Conservation (phyloP, 2,329 filamentous ascomycete species). For the Graphilbum fragrans region DNA sequence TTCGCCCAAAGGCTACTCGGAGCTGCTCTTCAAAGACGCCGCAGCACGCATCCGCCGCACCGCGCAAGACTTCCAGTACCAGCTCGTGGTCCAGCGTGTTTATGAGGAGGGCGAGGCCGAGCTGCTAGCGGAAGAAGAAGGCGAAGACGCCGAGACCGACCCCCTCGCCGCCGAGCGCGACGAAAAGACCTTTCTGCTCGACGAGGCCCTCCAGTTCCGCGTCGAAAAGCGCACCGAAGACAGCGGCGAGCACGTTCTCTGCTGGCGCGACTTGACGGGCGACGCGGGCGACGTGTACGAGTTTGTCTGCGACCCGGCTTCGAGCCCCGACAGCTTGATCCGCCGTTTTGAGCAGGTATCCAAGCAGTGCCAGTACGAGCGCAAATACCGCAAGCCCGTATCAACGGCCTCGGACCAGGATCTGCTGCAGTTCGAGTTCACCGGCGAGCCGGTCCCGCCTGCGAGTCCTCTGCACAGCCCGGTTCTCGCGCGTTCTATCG, state of each 20-base stretch:
- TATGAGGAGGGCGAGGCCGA: conserved; percentile 98
- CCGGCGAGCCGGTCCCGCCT: conserved; percentile 50
- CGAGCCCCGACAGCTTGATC: conserved; percentile 48
- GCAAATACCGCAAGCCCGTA: conserved; percentile 74
- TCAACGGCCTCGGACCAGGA: conserved; percentile 73
- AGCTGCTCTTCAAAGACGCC: conserved; percentile 97
- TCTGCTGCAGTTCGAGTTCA: conserved; percentile 71
- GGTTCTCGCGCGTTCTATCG: conserved; percentile 38
- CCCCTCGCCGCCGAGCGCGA: conserved; percentile 71
- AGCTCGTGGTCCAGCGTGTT: conserved; percentile 88
- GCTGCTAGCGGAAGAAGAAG: conserved; percentile 77
- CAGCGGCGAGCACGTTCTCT: conserved; percentile 72
- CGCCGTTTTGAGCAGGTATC: conserved; percentile 72
- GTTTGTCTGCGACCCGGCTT: conserved; percentile 68
- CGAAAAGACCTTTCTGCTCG: conserved; percentile 95
- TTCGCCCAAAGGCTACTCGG: conserved; percentile 94
- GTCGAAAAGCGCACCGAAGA: conserved; percentile 57
- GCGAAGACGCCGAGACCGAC: conserved; percentile 66
- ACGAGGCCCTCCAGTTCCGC: conserved; percentile 79
- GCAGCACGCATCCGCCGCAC: conserved; percentile 85
- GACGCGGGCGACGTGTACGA: conserved; percentile 94
- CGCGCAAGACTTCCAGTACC: conserved; percentile 91
- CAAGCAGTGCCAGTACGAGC: conserved; percentile 92
- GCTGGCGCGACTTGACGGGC: conserved; percentile 90
- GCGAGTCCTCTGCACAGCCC: conserved; percentile 52